Conservation (phyloP, 106 monocot species). For the Acanthochlamys bracteata region DNA sequence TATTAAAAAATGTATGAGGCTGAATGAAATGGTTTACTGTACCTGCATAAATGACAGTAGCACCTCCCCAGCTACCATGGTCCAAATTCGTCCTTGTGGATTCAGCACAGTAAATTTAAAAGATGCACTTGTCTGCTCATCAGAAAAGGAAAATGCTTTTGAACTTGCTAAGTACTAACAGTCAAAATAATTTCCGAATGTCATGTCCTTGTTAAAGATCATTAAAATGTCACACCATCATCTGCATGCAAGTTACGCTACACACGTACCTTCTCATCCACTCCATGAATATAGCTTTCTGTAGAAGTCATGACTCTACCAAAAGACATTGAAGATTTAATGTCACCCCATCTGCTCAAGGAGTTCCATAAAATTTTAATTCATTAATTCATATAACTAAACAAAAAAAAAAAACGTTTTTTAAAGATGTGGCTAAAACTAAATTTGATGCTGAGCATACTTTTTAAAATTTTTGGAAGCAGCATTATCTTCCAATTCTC, state of each 20-base stretch:
- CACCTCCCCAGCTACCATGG: constrained; percentile 50
- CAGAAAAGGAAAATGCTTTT: background rate
- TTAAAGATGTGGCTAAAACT: background rate
- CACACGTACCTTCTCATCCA: constrained; percentile 14
- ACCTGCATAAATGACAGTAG: constrained; percentile 43
- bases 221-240: background rate
- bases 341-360: constrained; percentile 10
- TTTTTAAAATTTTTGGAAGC: constrained; percentile 20
- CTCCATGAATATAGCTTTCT: constrained; percentile 12
- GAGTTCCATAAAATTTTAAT: background rate
- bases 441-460: background rate
- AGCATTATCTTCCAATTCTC: constrained; percentile 16
- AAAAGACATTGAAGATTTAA: constrained; percentile 15
- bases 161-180: too few relatives aligned
- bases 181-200: too few relatives aligned
- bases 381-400: too few relatives aligned
- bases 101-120: constrained; percentile 43
- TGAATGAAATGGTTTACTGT: constrained; percentile 19
- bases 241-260: background rate
- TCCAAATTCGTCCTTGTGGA: constrained; percentile 42
- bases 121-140: constrained; percentile 39
- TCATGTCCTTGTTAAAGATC: too few relatives aligned
- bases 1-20: too few relatives aligned
- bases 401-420: too few relatives aligned
- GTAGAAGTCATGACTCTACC: constrained; percentile 12